Base-by-base conservation (phyloP, 1,284 basidiomycete genomes). In the Malassezia restricta region DNA sequence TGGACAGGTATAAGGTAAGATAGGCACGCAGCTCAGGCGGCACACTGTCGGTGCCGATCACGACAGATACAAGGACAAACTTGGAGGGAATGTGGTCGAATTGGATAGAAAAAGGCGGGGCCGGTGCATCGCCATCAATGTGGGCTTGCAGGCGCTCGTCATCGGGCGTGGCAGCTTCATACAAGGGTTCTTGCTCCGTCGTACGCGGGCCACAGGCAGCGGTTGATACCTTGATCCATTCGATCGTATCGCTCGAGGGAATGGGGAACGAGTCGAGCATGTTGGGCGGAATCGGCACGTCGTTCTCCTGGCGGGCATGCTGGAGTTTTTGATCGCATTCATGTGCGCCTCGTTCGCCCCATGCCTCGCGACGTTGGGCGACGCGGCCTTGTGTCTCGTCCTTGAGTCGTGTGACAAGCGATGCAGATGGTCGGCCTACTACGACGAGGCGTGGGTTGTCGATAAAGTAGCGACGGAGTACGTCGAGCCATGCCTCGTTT, bases 151-250 rank as follows among this genome's bases (percentile, higher is more conserved):
- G 76, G 11, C 59, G 46, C 43, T 54, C 49, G 43, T 65, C 61
- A 29, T 61, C 52, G n/a, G 56, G 57, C 12, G 55, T 51, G 20
- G 20, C 75, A 63, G 63, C 58, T 56, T 67, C 65, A 42, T 68
- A 63, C 58, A 66, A 64, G 8, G 51, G 54, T 15, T 35, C 33
- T 74, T 35, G 30, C 4, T 15, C 40, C 5, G 39, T 6, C 2
- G 47, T 6, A 24, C 35, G 30, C 5, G 55, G 54, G 8, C 45
- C 31, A 3, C 43, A 47, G 28, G 54, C 54, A 1, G 72, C 73
- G 6, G 83, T 92, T 64, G 90, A 82, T 2, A 98, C 90, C 0
- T 86, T 82, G 54, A 98, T 91, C 90, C 92, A 98, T 6, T 85
- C 82, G 64, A 99, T 91, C 58, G 82, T 86, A 65, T 84, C 83